Evolutionary conservation across 2,329 filamentous ascomycete species (phyloP).

Genomic region (Nemania sp.): DNA sequence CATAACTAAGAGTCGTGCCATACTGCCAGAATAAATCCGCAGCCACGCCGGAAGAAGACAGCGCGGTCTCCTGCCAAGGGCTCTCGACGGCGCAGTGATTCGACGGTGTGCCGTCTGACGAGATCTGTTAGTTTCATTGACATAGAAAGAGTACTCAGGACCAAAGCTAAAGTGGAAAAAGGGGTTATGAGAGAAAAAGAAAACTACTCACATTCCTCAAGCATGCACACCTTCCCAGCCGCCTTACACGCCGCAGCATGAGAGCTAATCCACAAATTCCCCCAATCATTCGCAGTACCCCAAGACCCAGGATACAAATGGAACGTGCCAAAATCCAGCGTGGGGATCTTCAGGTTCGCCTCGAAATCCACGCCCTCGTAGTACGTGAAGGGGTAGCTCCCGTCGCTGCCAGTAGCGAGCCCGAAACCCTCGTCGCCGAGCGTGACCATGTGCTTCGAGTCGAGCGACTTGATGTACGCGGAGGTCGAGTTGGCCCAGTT

Average conservation of each 20-base stretch:
- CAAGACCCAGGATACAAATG: constrained; percentile 56
- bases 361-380: constrained; percentile 66
- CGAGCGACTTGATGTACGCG: constrained; percentile 73
- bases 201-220: constrained; percentile 56
- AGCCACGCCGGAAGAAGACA: constrained; percentile 46
- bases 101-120: constrained; percentile 44
- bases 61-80: constrained; percentile 49
- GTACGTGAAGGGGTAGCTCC: constrained; percentile 65
- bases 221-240: constrained; percentile 56
- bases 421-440: constrained; percentile 69
- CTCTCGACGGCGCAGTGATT: constrained; percentile 50
- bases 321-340: constrained; percentile 52
- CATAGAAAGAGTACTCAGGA: neutral
- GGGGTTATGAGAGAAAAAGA: neutral
- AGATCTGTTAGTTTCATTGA: constrained; percentile 8
- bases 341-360: constrained; percentile 48
- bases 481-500: constrained; percentile 70
- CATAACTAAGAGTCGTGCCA: constrained; percentile 53
- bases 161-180: neutral
- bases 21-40: constrained; percentile 52
- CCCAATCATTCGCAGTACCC: constrained; percentile 53
- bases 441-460: constrained; percentile 71
- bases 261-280: constrained; percentile 53
- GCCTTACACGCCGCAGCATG: constrained; percentile 55
- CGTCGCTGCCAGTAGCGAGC: constrained; percentile 54